Evolutionary conservation across 2,329 filamentous ascomycete genomes (phyloP).

Genomic region (Emericellopsis atlantica): DNA sequence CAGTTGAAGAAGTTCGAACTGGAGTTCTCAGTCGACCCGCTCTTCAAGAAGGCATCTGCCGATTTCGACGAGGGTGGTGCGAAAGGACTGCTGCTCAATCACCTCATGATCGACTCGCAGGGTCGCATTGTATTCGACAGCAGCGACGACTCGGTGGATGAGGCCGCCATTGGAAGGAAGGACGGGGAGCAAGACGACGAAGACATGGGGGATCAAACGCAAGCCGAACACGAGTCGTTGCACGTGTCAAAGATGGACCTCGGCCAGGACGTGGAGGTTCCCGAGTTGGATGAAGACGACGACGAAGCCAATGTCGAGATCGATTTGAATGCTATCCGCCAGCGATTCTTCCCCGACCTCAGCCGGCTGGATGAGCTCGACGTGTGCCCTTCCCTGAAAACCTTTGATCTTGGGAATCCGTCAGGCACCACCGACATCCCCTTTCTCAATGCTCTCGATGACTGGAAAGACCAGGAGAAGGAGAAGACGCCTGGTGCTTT

Average conservation of each 20-base stretch:
- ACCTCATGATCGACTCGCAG: constrained; percentile 85
- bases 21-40: constrained; percentile 88
- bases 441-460: constrained; percentile 79
- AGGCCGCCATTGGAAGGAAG: constrained; percentile 17
- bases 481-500: constrained; percentile 39
- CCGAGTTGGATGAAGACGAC: constrained; percentile 21
- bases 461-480: constrained; percentile 64
- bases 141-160: constrained; percentile 68
- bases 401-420: constrained; percentile 79
- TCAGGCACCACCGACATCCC: constrained; percentile 80
- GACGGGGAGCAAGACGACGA: constrained; percentile 26
- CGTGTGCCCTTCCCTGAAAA: constrained; percentile 89
- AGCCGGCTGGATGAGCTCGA: constrained; percentile 69
- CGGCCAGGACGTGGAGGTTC: constrained; percentile 3
- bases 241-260: constrained; percentile 5
- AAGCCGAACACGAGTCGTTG: constrained; percentile 1
- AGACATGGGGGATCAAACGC: constrained; percentile 3
- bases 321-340: constrained; percentile 61
- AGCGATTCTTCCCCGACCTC: constrained; percentile 78
- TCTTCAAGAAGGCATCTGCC: constrained; percentile 98
- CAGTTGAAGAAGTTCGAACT: constrained; percentile 96
- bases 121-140: constrained; percentile 97
- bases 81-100: constrained; percentile 87
- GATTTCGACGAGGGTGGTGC: constrained; percentile 98
- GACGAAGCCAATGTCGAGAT: constrained; percentile 54